Base-by-base conservation (phyloP, 805 yeast species). In the Scheffersomyces amazonensis region DNA sequence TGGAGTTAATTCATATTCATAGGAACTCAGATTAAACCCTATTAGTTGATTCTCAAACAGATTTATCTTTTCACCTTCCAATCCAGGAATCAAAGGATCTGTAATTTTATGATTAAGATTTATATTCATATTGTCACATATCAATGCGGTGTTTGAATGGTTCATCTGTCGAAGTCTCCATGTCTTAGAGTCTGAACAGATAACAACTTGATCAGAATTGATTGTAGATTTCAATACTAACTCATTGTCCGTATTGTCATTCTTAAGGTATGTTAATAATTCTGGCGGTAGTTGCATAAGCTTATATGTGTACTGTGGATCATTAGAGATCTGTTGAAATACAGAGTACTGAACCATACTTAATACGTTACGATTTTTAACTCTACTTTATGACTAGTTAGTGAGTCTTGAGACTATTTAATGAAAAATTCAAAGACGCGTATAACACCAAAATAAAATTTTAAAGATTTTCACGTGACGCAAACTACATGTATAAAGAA, bases 71-170 rank as follows among this genome's bases (percentile, higher is more conserved):
- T 29, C 32, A 13, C 27, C 15, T 18, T 23, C 24, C 10, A 15
- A 13, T 9, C 37, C 16, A 13, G n/a, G 17, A 24, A 16, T 12
- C 16, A 23, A 31, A 12, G n/a, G 22, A 10, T 32, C 35, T 4
- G 42, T 16, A 8, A 27, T 15, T 15, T 34, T 35, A 13, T 30
- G 34, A 11, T 37, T 21, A 5, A 31, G 27, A 18, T 40, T 34
- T 5, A 41, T 35, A 17, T 40, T 44, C 52, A 49, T 39, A 31
- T 54, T 56, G 10, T 57, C 57, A 54, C 78, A 54, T 16, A 89
- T 43, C 47, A 88, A 56, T n/a, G 86, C 81, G 4, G 91, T 76
- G 57, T 91, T 89, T 6, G 96, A 85, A 58, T 91, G 97, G 54
- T 87, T 87, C 66, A 85, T 82, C 51, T 84, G 90, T 36, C 87